Evolutionary conservation across 2,329 filamentous ascomycete species (phyloP).

Genomic region (Colletotrichum sp.): DNA sequence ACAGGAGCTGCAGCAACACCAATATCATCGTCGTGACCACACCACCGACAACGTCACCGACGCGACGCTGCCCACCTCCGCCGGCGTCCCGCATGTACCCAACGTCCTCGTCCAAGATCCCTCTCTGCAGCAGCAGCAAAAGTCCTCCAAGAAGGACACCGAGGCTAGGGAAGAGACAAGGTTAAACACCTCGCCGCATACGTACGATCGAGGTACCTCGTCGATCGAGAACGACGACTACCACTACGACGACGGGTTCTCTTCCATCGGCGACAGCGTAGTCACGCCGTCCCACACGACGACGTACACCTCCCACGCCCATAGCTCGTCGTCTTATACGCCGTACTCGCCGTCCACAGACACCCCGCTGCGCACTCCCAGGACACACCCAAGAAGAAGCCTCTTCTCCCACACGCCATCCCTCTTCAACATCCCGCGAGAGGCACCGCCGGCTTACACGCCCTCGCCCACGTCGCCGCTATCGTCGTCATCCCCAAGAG

Average conservation of each 20-base stretch:
- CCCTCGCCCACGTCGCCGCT: slow-evolving; percentile 36
- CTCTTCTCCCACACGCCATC: not conserved
- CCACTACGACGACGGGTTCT: slow-evolving; percentile 3
- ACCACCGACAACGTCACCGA: slow-evolving; percentile 22
- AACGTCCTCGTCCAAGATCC: slow-evolving; percentile 56
- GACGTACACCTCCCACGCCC: not conserved
- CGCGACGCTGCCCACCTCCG: slow-evolving; percentile 28
- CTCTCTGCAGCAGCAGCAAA: slow-evolving; percentile 39
- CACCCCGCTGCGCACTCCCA: slow-evolving; percentile 15
- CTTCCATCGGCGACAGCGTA: slow-evolving; percentile 10
- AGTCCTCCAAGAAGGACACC: slow-evolving; percentile 39
- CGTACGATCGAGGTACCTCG: not conserved
- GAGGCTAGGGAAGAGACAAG: slow-evolving; percentile 48
- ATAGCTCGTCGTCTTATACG: slow-evolving; percentile 20
- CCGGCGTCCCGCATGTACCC: slow-evolving; percentile 48
- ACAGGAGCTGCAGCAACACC: not conserved
- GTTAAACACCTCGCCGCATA: slow-evolving; percentile 28
- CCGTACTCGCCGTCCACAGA: slow-evolving; percentile 8
- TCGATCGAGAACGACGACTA: not conserved
- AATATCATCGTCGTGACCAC: not conserved
- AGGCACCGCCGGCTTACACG: slow-evolving; percentile 58
- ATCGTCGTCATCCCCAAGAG: slow-evolving; percentile 35
- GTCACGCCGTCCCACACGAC: slow-evolving; percentile 14
- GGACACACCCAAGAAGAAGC: slow-evolving; percentile 16
- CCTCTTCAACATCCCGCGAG: slow-evolving; percentile 27